A percentile compares a stretch with the other conserved stretches of the same genome.
Conservation (phyloP, 139 green algal genomes). For the Coelastrella sp. region DNA sequence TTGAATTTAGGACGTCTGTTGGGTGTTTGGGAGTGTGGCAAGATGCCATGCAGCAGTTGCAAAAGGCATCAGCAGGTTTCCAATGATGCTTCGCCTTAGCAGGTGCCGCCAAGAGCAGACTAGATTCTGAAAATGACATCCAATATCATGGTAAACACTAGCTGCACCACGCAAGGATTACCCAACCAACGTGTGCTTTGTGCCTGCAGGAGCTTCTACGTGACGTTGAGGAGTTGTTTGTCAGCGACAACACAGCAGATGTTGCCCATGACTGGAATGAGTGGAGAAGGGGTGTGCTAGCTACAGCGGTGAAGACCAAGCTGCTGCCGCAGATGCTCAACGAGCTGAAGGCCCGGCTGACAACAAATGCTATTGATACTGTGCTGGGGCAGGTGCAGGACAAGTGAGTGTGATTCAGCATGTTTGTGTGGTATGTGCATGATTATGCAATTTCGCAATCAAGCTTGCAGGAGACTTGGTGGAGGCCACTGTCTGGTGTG, state of each 20-base stretch:
- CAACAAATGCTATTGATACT: constrained; percentile 53
- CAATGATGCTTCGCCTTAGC: background rate
- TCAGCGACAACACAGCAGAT: constrained; percentile 23
- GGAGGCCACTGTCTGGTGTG: no score
- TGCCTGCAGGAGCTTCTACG: background rate
- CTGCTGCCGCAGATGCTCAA: constrained; percentile 75
- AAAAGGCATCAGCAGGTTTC: background rate
- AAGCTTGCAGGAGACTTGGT: no score
- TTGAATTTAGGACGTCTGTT: no score
- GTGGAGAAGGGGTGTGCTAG: constrained; percentile 71
- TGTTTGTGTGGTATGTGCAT: constrained; percentile 16
- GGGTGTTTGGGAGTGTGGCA: background rate
- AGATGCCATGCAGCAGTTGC: background rate
- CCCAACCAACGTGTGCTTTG: no score
- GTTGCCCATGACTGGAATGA: constrained; percentile 74
- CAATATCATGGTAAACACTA: no score
- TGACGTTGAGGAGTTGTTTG: constrained; percentile 29
- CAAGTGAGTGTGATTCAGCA: background rate
- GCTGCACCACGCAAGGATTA: no score
- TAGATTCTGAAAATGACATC: no score
- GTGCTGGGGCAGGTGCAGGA: constrained; percentile 48
- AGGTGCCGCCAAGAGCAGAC: no score
- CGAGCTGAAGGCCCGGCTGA: constrained; percentile 65
- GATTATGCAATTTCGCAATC: no score
- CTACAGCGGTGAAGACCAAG: constrained; percentile 57